Conservation (phyloP, 108 stramenopile species). For the Schizochytrium sp. region DNA sequence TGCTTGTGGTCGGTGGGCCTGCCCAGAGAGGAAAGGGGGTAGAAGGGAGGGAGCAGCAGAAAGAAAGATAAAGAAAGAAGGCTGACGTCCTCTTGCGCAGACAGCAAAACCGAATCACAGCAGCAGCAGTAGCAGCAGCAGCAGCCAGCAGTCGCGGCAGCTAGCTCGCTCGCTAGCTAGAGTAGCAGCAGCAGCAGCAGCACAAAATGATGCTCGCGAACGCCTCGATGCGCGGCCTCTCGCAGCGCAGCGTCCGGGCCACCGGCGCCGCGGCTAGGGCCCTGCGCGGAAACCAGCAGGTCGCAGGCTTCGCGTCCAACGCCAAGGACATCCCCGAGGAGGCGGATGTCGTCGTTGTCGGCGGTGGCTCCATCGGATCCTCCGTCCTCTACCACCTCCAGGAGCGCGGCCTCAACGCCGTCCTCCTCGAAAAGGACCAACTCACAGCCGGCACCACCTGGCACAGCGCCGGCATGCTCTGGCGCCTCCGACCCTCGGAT, state of each 20-base stretch:
- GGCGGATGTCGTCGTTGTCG: constrained; percentile 32
- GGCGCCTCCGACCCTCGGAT: not conserved
- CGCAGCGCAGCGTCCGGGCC: not conserved
- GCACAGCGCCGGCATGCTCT: constrained; percentile 32
- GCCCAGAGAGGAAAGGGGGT: not conserved
- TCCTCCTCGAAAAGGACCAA: constrained; percentile 22
- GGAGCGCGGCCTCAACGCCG: constrained; percentile 12
- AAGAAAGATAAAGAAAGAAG: not conserved
- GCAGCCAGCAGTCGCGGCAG: not conserved
- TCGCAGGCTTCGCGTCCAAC: not conserved
- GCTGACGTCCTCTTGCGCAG: no score
- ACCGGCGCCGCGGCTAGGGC: not conserved
- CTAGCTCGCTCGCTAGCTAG: no score
- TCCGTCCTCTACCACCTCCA: constrained; percentile 28
- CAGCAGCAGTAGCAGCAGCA: no score
- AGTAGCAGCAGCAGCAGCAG: no score
- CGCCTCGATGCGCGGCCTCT: not conserved
- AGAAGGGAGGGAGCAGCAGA: not conserved
- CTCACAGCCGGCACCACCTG: constrained; percentile 35
- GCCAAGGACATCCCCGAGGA: not conserved
- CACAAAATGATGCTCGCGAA: not conserved
- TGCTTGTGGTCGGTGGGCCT: no score
- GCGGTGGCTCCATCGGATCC: constrained; percentile 31
- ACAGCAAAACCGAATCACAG: no score
- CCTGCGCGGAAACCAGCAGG: not conserved